Evolutionary conservation across 345 rosid species (phyloP), one percentile per base, ranked within the genome.

Genomic region (Populus tremula): DNA sequence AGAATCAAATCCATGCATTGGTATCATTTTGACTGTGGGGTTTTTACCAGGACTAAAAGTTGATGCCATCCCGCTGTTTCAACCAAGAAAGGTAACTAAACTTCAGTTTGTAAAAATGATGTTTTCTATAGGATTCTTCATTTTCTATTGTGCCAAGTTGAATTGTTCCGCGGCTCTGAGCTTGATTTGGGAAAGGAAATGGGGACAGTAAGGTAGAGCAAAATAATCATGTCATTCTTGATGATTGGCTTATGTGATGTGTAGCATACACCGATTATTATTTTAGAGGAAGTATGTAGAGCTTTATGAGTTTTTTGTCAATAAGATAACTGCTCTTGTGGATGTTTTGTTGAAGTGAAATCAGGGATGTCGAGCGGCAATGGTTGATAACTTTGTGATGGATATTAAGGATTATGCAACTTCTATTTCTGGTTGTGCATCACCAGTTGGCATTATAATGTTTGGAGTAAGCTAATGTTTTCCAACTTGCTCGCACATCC

Each of bases 21-120:
- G 93, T 71, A 82, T 91, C 21, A 75, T 84, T 36, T 79, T 95
- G 87, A 90, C 96, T 1, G 84, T 94, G 43, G 98, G 97, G 49
- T 93, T 82, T 83, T 56, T 93, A 23, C 99, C 99, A 3, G 99
- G 99, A 80, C 71, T 91, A 20, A 90, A 88, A 84, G 99, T 91
- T 54, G 94, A 90, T 23, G 91, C 74, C 59, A 81, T 95, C 82
- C 91, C 97, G 17, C 77, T 86, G 41, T 38, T 84, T 54, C 79
- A 47, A 66, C 76, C 50, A 1, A 35, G 38, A 21, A 80, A 73
- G 93, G 94, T 91, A 80, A 53, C 21, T 31, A 69, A 59, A 27
- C 59, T 8, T 20, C n/a, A 53, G 23, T 53, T 53, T 53, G 9
- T 21, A 53, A 53, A 53, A 53, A 33, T 53, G 59, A 53, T 53